These are phyloP conservation scores for Termitomyces sp. DNA, from an alignment of 768 basidiomycete species.

Conservation along the genomic window DNA sequence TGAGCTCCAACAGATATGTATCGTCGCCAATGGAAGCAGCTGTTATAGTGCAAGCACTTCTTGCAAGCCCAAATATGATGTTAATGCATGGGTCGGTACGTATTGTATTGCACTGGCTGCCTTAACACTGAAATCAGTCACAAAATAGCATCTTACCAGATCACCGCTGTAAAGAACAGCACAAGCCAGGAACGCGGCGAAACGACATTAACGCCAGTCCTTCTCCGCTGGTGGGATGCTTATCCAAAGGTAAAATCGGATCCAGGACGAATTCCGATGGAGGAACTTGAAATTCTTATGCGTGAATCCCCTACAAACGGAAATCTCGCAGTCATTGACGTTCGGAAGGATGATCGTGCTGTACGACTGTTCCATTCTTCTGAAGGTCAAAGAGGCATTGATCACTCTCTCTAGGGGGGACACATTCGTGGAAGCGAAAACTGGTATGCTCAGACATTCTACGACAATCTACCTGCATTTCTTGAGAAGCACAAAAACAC, in stretches of 20 bases:
- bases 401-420: conserved; percentile 37
- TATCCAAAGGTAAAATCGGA: conserved; percentile 39
- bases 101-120: background rate
- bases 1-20: conserved; percentile 39
- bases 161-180: conserved; percentile 40
- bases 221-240: conserved; percentile 53
- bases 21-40: background rate
- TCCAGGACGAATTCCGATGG: conserved; percentile 28
- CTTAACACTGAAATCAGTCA: background rate
- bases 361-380: conserved; percentile 25
- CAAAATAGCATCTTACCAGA: conserved; percentile 40
- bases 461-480: conserved; percentile 39
- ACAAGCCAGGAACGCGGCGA: conserved; percentile 4
- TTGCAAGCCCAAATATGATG: conserved; percentile 26
- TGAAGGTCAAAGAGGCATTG: background rate
- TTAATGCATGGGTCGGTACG: conserved; percentile 45
- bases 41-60: background rate
- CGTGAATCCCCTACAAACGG: conserved; percentile 12
- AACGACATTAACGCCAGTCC: conserved; percentile 16
- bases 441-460: conserved; percentile 48
- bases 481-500: conserved; percentile 37
- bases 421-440: conserved; percentile 51
- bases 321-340: conserved; percentile 45
- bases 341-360: conserved; percentile 42
- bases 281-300: conserved; percentile 36